Base-by-base conservation (phyloP, 352 stramenopile species). In the Phytophthora foliorum region DNA sequence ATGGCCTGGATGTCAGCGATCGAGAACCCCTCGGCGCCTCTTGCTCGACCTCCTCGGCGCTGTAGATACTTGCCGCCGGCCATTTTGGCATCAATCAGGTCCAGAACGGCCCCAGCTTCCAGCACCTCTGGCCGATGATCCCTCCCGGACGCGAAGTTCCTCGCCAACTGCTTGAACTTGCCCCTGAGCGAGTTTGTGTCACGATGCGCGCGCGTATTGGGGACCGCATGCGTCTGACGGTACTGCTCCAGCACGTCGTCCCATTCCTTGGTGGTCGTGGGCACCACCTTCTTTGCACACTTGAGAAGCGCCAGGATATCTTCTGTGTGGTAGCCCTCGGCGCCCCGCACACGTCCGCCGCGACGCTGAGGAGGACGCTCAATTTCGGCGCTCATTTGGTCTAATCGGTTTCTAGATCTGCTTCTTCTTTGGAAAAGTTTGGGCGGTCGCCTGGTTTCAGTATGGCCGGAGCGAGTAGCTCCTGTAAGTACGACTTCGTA, bases 81-180 rank as follows among this genome's bases (percentile, higher is more conserved):
- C 39, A 67, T 66, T 22, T 79, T 79, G 61, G 54, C 50, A 9
- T 72, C 57, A 13, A 79, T 74, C 21, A 70, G 24, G 10, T 63
- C 29, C 36, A 63, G 2, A 45, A 79, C 50, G 0, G 32, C 36
- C 2, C 57, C 38, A 29, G 72, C 72, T 22, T 76, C 72, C 8
- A 60, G 46, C 3, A 67, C 22, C 11, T 79, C 62, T 17, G 54
- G 42, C 1, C 50, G 58, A 13, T 4, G 9, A 10, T 52, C 45
- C 19, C 41, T n/a, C 16, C 38, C 50, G 14, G 57, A 21, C 42
- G 50, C 51, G 45, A 55, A 69, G 8, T 36, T 38, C 11, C 68
- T 59, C 27, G 51, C 48, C 41, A 79, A 62, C 27, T 79, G 72
- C 45, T 79, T 79, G 41, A 76, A 79, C 36, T 79, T 79, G 45